Evolutionary conservation across 2,329 filamentous ascomycete species (phyloP).

Genomic region (Knoxdaviesia capensis): DNA sequence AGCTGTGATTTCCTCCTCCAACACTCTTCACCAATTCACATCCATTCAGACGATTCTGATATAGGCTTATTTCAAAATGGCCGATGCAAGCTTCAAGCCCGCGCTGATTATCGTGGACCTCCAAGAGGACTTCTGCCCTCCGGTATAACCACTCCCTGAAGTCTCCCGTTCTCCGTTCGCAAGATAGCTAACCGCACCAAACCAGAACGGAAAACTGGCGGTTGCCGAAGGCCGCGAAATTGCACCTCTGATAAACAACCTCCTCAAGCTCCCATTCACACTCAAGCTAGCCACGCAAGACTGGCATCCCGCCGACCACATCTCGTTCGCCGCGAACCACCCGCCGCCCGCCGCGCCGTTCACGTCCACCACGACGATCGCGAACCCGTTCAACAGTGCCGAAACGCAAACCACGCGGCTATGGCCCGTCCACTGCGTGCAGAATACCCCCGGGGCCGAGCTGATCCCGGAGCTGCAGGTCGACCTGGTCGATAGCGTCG

Average conservation of each 20-base stretch:
- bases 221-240: slow-evolving; percentile 57
- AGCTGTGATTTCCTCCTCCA: no score
- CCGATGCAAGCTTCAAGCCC: slow-evolving; percentile 17
- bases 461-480: slow-evolving; percentile 52
- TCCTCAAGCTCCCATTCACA: slow-evolving; percentile 52
- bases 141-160: slow-evolving; percentile 26
- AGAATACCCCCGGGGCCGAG: slow-evolving; percentile 48
- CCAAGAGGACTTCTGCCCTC: slow-evolving; percentile 89
- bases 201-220: slow-evolving; percentile 63
- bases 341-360: slow-evolving; percentile 40
- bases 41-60: no score
- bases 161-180: slow-evolving; percentile 1
- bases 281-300: slow-evolving; percentile 77
- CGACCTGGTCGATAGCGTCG: slow-evolving; percentile 36
- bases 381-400: slow-evolving; percentile 41
- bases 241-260: slow-evolving; percentile 48
- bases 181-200: slow-evolving; percentile 6
- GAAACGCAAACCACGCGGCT: slow-evolving; percentile 48
- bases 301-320: slow-evolving; percentile 65
- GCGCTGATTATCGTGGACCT: slow-evolving; percentile 61
- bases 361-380: slow-evolving; percentile 39
- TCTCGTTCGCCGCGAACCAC: slow-evolving; percentile 81
- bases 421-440: slow-evolving; percentile 85
- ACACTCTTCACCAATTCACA: no score
- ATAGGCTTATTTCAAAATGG: no score